Evolutionary conservation across 2,329 filamentous ascomycete genomes (phyloP).

Genomic region (Fusarium tuaranense): DNA sequence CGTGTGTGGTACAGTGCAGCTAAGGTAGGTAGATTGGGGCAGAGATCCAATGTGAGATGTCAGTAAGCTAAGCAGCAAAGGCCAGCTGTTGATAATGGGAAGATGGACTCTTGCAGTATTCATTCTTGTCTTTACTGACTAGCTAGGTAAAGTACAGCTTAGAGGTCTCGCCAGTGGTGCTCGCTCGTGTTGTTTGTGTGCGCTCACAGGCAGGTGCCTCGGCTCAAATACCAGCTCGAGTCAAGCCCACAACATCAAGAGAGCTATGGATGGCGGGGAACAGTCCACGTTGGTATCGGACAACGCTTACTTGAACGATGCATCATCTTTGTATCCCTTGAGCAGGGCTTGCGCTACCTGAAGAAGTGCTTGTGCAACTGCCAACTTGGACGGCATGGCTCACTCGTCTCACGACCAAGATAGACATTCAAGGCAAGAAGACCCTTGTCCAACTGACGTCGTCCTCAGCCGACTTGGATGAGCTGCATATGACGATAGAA

Average conservation of each 20-base stretch:
- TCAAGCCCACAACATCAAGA: background rate
- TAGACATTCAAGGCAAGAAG: background rate
- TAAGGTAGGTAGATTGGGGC: background rate
- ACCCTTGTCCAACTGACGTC: constrained; percentile 19
- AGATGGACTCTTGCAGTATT: background rate
- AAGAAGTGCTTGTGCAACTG: constrained; percentile 20
- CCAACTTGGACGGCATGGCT: constrained; percentile 28
- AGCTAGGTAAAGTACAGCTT: background rate
- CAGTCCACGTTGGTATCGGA: constrained; percentile 21
- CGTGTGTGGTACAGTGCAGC: constrained; percentile 3
- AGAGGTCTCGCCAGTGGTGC: background rate
- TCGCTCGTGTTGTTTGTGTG: background rate
- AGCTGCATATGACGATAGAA: background rate
- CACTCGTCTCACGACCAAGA: constrained; percentile 1
- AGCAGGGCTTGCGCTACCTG: constrained; percentile 27
- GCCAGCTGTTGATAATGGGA: background rate
- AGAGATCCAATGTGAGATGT: background rate
- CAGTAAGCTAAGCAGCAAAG: background rate
- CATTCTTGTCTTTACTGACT: background rate
- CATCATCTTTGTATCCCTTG: constrained; percentile 33
- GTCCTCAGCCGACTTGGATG: background rate
- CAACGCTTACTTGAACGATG: constrained; percentile 17
- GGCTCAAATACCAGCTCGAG: background rate
- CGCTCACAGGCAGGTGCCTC: background rate
- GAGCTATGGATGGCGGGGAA: background rate